Base-by-base conservation (phyloP, 345 rosid species). In the Citrus maxima region DNA sequence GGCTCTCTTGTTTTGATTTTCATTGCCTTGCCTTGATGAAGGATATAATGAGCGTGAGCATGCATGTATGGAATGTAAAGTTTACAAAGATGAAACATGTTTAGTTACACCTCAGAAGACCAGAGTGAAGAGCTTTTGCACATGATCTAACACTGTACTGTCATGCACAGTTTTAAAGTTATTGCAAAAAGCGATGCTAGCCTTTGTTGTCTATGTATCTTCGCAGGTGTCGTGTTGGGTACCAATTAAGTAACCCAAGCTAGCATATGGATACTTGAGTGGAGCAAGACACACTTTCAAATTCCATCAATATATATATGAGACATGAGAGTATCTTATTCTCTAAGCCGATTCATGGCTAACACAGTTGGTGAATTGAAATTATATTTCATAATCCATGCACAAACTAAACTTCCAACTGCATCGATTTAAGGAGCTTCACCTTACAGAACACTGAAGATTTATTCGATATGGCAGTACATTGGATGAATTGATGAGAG, bases 161-260 rank as follows among this genome's bases (percentile, higher is more conserved):
- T 10, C 13, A 12, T 35, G 21, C 55, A 58, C 35, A 32, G 69
- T 75, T 21, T 63, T 63, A 62, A 75, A 46, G 70, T 75, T 61
- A 16, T 13, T 27, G 3, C 22, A 28, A 75, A 62, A 30, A 55
- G 34, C 10, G 5, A n/a, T 38, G 65, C 51, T 46, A 3, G 68
- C 28, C 27, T 74, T 46, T 13, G 51, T 3, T 3, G 4, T 64
- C 32, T 64, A 21, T 3, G 0, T 46, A 30, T 9, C 35, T 61
- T 62, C 38, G 68, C 68, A 74, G 27, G 69, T 61, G 77, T 61
- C 37, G 28, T 74, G 69, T 74, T 61, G 40, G 59, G 38, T 28
- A 4, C 77, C 38, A 27, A 40, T 61, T 6, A 25, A 74, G 77
- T 10, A 61, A 56, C 77, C 32, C 3, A 14, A 9, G 4, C 55